phyloP scores from a whole-genome alignment of 73 alveolate species.

The Paramecium pentaurelia region DNA sequence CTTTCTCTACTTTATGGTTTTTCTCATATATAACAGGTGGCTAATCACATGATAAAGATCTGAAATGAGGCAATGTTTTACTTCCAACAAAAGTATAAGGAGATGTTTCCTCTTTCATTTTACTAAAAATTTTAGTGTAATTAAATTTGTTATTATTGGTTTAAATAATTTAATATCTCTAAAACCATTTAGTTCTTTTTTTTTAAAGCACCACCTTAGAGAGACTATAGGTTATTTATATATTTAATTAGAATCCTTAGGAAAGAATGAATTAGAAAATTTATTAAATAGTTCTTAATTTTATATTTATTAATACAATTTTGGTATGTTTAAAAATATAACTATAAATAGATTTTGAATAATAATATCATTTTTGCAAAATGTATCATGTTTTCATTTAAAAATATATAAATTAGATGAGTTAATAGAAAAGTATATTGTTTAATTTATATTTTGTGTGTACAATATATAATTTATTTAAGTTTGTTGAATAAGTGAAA shows the following conservation, averaged over 20 bases:
- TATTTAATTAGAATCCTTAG: too few relatives aligned
- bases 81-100: background rate
- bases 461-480: background rate
- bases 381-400: too few relatives aligned
- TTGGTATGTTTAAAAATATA: too few relatives aligned
- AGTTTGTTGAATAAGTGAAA: background rate
- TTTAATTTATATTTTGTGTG: background rate
- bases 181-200: too few relatives aligned
- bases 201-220: too few relatives aligned
- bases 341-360: too few relatives aligned
- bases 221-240: background rate
- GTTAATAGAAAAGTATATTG: background rate
- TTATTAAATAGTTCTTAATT: too few relatives aligned
- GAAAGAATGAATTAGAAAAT: too few relatives aligned
- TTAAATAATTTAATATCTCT: too few relatives aligned
- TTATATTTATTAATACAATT: too few relatives aligned
- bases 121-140: background rate
- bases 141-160: background rate
- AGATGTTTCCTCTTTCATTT: background rate
- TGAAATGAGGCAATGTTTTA: background rate
- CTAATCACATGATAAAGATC: background rate
- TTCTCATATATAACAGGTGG: background rate
- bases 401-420: background rate
- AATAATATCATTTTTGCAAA: background rate
- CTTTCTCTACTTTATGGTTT: background rate